Evolutionary conservation across 2,329 filamentous ascomycete genomes (phyloP).

Genomic region (Biscogniauxia mediterranea): DNA sequence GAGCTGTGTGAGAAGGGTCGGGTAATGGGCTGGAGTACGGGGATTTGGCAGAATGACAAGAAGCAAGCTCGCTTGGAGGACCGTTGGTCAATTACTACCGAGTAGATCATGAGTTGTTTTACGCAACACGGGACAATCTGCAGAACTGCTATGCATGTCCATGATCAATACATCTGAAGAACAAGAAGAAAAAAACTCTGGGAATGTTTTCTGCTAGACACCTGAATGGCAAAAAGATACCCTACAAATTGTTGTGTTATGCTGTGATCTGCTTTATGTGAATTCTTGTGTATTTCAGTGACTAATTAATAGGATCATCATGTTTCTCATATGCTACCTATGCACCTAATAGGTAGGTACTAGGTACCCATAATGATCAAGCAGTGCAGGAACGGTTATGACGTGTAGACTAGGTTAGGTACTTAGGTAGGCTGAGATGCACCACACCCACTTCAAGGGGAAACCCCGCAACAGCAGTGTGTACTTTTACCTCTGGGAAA

Average conservation of each 20-base stretch:
- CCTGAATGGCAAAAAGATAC: slow-evolving; percentile 25
- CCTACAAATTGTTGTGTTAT: slow-evolving; percentile 3
- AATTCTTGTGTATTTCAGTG: background rate
- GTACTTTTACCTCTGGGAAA: too few species aligned
- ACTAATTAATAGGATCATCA: too few species aligned
- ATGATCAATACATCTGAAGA: slow-evolving; percentile 15
- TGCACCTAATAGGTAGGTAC: too few species aligned
- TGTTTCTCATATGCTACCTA: too few species aligned
- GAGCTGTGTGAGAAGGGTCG: slow-evolving; percentile 4
- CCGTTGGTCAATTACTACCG: slow-evolving; percentile 32
- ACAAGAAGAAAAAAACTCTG: slow-evolving; percentile 17
- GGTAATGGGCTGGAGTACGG: slow-evolving; percentile 26
- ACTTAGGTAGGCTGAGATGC: too few species aligned
- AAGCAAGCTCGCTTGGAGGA: slow-evolving; percentile 27
- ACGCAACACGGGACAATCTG: slow-evolving; percentile 18
- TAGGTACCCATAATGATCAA: too few species aligned
- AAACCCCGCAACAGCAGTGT: too few species aligned
- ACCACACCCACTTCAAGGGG: too few species aligned
- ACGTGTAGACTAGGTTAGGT: too few species aligned
- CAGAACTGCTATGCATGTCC: slow-evolving; percentile 15
- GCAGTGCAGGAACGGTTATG: too few species aligned
- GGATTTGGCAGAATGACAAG: slow-evolving; percentile 34
- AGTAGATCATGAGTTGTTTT: slow-evolving; percentile 30
- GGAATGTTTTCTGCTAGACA: slow-evolving; percentile 25
- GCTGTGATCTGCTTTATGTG: background rate